A percentile compares a stretch with the other conserved stretches of the same genome.
These are phyloP conservation scores for Magnolia sinica DNA, from an alignment of 164 flowering plant genomes.

Conservation along the genomic window DNA sequence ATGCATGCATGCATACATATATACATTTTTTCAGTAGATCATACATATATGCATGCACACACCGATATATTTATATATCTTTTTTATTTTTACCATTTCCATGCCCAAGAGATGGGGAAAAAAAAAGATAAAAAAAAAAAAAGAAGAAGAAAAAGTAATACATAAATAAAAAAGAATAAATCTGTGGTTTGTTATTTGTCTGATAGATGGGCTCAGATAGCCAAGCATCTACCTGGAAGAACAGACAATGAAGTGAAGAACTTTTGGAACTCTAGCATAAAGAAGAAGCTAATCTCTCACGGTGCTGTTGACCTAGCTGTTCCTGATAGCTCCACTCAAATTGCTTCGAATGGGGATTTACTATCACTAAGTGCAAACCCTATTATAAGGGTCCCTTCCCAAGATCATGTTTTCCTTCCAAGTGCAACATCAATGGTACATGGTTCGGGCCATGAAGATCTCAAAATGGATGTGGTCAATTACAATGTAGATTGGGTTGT, in stretches of 20 bases:
- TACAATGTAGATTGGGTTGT: constrained; percentile 14
- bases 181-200: not conserved
- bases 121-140: not conserved
- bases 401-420: constrained; percentile 25
- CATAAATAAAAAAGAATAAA: not conserved
- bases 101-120: no score
- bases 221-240: constrained; percentile 84
- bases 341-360: constrained; percentile 14
- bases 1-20: not conserved
- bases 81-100: no score
- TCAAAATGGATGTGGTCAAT: constrained; percentile 13
- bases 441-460: constrained; percentile 19
- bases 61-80: no score
- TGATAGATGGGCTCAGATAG: constrained; percentile 90
- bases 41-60: no score
- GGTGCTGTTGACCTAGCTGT: constrained; percentile 13
- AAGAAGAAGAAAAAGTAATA: not conserved
- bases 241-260: constrained; percentile 96
- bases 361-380: constrained; percentile 26
- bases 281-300: constrained; percentile 62
- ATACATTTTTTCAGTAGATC: no score
- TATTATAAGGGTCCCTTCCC: constrained; percentile 20
- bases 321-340: constrained; percentile 19
- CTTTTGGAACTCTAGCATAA: constrained; percentile 89
- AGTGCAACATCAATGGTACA: constrained; percentile 19